phyloP scores from a whole-genome alignment of 2,329 filamentous ascomycete species.

The Raffaelea ambrosiae region DNA sequence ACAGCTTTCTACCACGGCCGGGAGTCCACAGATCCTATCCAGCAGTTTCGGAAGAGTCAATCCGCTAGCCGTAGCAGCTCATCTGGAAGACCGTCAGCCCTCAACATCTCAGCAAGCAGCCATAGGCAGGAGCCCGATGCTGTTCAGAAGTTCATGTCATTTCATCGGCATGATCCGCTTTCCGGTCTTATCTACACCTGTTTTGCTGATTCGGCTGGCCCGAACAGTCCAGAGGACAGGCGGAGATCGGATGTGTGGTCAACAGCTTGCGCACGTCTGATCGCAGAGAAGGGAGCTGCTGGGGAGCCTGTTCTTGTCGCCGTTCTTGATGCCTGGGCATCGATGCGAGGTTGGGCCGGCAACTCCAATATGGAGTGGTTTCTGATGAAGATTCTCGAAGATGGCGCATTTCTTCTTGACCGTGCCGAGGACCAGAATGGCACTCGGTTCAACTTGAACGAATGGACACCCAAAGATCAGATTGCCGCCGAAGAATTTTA shows the following conservation, averaged over 20 bases:
- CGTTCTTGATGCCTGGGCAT: slow-evolving; percentile 79
- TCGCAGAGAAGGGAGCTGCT: slow-evolving; percentile 66
- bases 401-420: slow-evolving; percentile 84
- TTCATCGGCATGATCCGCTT: slow-evolving; percentile 80
- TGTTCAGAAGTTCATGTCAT: slow-evolving; percentile 77
- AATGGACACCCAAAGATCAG: slow-evolving; percentile 70
- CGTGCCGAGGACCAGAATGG: slow-evolving; percentile 71
- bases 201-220: slow-evolving; percentile 78
- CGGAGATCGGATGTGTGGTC: slow-evolving; percentile 82
- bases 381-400: slow-evolving; percentile 87
- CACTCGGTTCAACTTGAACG: slow-evolving; percentile 60
- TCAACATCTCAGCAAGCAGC: not conserved
- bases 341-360: slow-evolving; percentile 82
- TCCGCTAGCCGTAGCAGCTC: slow-evolving; percentile 33
- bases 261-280: slow-evolving; percentile 72
- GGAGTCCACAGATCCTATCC: slow-evolving; percentile 75
- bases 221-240: slow-evolving; percentile 72
- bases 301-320: slow-evolving; percentile 75
- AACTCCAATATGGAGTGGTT: slow-evolving; percentile 87
- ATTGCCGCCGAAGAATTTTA: slow-evolving; percentile 85
- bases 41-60: slow-evolving; percentile 54
- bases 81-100: slow-evolving; percentile 3
- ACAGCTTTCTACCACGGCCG: slow-evolving; percentile 70
- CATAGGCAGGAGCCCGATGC: slow-evolving; percentile 26
- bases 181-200: slow-evolving; percentile 80